phyloP scores from a whole-genome alignment of 805 yeast species.

The Candida coquimbonensis region DNA sequence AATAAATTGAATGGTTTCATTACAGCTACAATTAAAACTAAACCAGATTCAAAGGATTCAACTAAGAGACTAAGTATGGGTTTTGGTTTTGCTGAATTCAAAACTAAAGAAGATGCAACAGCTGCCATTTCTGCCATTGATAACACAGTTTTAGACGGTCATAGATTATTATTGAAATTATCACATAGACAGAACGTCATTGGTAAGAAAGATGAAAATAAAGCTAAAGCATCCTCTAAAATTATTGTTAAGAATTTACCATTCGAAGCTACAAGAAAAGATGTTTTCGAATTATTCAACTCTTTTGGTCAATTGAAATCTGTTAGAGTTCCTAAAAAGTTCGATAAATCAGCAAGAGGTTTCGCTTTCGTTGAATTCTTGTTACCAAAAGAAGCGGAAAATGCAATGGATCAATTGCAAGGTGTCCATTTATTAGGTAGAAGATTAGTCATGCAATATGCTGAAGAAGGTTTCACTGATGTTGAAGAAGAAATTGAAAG shows the following conservation, averaged over 20 bases:
- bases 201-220: constrained; percentile 18
- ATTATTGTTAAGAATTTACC: constrained; percentile 95
- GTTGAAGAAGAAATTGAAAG: constrained; percentile 87
- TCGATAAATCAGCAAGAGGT: constrained; percentile 92
- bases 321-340: constrained; percentile 93
- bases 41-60: constrained; percentile 74
- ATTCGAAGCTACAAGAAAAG: constrained; percentile 90
- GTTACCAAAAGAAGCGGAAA: constrained; percentile 83
- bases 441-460: constrained; percentile 87
- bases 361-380: constrained; percentile 95
- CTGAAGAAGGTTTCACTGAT: constrained; percentile 71
- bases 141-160: constrained; percentile 80
- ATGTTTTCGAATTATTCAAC: constrained; percentile 85
- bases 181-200: constrained; percentile 65
- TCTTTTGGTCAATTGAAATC: constrained; percentile 93
- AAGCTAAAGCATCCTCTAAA: constrained; percentile 46
- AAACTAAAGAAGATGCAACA: constrained; percentile 68
- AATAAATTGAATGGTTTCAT: constrained; percentile 71
- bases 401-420: constrained; percentile 85
- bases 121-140: constrained; percentile 68
- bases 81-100: constrained; percentile 92
- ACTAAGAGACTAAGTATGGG: constrained; percentile 87
- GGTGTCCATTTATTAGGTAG: constrained; percentile 97
- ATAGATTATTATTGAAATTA: constrained; percentile 79
- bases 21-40: constrained; percentile 75